A percentile compares a stretch with the other conserved stretches of the same genome.
These are phyloP conservation scores for Breviolum minutum DNA, from an alignment of 73 alveolate species.

Conservation along the genomic window DNA sequence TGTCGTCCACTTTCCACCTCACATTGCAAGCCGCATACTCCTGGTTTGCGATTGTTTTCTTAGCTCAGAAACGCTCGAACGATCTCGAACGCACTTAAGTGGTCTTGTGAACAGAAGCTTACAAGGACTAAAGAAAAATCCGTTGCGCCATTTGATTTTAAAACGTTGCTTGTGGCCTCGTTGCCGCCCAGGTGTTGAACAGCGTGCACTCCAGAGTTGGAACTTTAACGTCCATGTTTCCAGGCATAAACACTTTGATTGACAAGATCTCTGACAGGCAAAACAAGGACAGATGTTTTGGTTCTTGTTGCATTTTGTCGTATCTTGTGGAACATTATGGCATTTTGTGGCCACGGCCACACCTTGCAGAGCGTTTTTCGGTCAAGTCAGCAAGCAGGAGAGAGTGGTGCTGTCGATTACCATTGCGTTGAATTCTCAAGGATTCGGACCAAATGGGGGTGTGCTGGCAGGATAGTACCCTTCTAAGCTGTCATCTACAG, in stretches of 20 bases:
- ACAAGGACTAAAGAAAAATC: too few species aligned
- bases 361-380: not conserved
- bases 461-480: not conserved
- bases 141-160: too few species aligned
- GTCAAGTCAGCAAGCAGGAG: conserved; percentile 8
- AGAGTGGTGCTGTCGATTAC: conserved; percentile 84
- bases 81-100: too few species aligned
- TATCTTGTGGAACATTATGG: not conserved
- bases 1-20: too few species aligned
- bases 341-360: too few species aligned
- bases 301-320: not conserved
- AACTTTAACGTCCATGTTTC: conserved; percentile 76
- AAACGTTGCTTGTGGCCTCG: too few species aligned
- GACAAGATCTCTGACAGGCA: conserved; percentile 87
- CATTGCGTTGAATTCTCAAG: conserved; percentile 11
- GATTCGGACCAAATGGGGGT: not conserved
- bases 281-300: conserved; percentile 53
- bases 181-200: conserved; percentile 67
- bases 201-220: conserved; percentile 88
- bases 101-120: too few species aligned
- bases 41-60: too few species aligned
- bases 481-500: too few species aligned
- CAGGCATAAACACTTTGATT: conserved; percentile 61
- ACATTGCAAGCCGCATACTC: too few species aligned
- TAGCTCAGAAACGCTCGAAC: too few species aligned